A percentile compares a stretch with the other conserved stretches of the same genome.
These are phyloP conservation scores for Coffea eugenioides DNA, from an alignment of 257 asterid genomes.

Conservation along the genomic window DNA sequence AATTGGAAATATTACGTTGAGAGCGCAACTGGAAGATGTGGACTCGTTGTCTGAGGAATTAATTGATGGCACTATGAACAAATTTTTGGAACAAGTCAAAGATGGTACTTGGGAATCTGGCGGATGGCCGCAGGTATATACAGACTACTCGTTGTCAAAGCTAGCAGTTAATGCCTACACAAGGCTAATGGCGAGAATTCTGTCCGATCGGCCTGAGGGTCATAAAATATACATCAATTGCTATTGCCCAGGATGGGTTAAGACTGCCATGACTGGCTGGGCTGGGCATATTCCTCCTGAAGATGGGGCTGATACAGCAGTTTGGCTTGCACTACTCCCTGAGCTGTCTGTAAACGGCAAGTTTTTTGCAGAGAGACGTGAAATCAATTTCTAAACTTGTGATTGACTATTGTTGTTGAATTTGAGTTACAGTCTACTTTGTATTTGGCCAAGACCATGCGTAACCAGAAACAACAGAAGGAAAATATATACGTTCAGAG, in stretches of 20 bases:
- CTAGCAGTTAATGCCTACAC: slow-evolving; percentile 72
- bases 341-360: slow-evolving; percentile 57
- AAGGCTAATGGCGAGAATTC: slow-evolving; percentile 48
- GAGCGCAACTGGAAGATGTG: slow-evolving; percentile 58
- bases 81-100: slow-evolving; percentile 63
- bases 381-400: slow-evolving; percentile 54
- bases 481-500: background rate
- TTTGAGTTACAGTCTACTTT: slow-evolving; percentile 8
- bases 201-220: slow-evolving; percentile 54
- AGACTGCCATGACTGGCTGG: slow-evolving; percentile 96
- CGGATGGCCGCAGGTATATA: slow-evolving; percentile 84
- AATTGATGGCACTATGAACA: slow-evolving; percentile 49
- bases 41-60: slow-evolving; percentile 66
- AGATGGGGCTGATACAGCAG: slow-evolving; percentile 96
- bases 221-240: slow-evolving; percentile 68
- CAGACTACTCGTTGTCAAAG: slow-evolving; percentile 90
- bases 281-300: slow-evolving; percentile 72
- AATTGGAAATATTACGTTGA: slow-evolving; percentile 56
- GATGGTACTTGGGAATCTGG: slow-evolving; percentile 73
- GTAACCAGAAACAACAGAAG: background rate
- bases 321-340: slow-evolving; percentile 83
- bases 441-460: background rate
- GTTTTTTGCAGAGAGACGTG: slow-evolving; percentile 88
- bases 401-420: background rate
- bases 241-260: slow-evolving; percentile 96